These are phyloP conservation scores for Globisporangium paroecandrum DNA, from an alignment of 352 stramenopile genomes.

Conservation along the genomic window DNA sequence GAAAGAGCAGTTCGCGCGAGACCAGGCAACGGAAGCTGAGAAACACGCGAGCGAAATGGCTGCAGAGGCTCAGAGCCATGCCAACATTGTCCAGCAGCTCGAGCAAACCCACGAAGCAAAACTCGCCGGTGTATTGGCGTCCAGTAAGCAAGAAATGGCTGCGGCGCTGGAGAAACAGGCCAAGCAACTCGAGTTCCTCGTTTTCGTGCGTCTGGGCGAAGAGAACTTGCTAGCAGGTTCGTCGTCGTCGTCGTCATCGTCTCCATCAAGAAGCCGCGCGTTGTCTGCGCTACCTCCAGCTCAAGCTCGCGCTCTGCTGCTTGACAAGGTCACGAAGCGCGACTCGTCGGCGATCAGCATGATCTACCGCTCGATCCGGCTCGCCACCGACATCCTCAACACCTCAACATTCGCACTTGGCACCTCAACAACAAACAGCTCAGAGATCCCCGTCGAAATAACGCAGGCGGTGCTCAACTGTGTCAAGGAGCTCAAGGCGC, in stretches of 20 bases:
- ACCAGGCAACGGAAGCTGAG: background rate
- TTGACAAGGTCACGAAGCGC: constrained; percentile 54
- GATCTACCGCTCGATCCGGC: constrained; percentile 67
- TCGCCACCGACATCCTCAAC: constrained; percentile 67
- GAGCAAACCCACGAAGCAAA: background rate
- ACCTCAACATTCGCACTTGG: constrained; percentile 26
- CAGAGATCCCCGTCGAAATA: constrained; percentile 51
- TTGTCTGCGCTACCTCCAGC: constrained; percentile 9
- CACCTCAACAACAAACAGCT: background rate
- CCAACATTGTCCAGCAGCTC: background rate
- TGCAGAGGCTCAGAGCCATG: background rate
- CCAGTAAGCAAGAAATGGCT: constrained; percentile 18
- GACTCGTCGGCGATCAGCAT: constrained; percentile 54
- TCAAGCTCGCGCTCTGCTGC: constrained; percentile 28
- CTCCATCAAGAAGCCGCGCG: background rate
- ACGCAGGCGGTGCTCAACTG: constrained; percentile 58
- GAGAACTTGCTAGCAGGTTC: constrained; percentile 1
- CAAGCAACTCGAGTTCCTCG: constrained; percentile 42
- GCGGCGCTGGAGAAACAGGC: constrained; percentile 40
- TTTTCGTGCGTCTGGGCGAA: constrained; percentile 21
- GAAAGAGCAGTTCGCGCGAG: background rate
- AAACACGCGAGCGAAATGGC: constrained; percentile 7
- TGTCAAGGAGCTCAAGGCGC: constrained; percentile 66
- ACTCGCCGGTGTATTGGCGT: background rate
- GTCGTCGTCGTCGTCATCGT: background rate